Evolutionary conservation across 2,329 filamentous ascomycete species (phyloP), one percentile per base, ranked within the genome.

Genomic region (Sporothrix brasiliensis): DNA sequence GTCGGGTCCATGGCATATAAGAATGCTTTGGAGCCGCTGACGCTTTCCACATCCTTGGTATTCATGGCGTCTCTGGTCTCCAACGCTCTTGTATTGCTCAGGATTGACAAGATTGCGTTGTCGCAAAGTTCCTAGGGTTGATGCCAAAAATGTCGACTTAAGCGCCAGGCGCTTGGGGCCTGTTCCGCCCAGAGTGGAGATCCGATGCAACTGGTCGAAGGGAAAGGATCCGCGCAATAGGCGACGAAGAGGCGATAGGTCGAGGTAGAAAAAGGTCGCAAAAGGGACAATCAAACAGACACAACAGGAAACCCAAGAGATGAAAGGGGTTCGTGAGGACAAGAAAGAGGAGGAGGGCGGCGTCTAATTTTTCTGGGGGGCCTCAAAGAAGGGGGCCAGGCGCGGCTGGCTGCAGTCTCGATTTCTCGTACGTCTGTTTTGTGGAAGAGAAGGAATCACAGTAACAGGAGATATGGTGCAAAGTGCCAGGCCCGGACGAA

Each of bases 1-100:
- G 83, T 83, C 68, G 86, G 86, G 79, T 88, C 86, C 86, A 88
- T 87, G 77, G 68, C 69, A 54, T 67, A 69, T 68, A 70, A 69
- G 68, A 63, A 60, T 53, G 54, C 16, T 24, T 50, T 58, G 11
- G 65, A 44, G 19, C 39, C 52, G 19, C 52, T 16, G 41, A 47
- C 54, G 41, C 27, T 10, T 11, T 63, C 54, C 52, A 39, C 60
- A 14, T 65, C 44, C 41, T 49, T 50, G 60, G 44, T n/a, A 9
- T 50, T 50, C 60, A 65, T 49, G 34, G 44, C n/a, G 58, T 44
- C 58, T 47, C 60, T 69, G 21, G 21, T 52, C 21, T 75, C 73
- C 69, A 72, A 70, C 41, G 39, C 58, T 52, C 61, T 47, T 50
- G 34, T 39, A 10, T 4, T 47, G 9, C 21, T 9, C 56, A 44